Evolutionary conservation across 148 eudicot genomes (phyloP).

Genomic region (Camellia lanceoleosa): DNA sequence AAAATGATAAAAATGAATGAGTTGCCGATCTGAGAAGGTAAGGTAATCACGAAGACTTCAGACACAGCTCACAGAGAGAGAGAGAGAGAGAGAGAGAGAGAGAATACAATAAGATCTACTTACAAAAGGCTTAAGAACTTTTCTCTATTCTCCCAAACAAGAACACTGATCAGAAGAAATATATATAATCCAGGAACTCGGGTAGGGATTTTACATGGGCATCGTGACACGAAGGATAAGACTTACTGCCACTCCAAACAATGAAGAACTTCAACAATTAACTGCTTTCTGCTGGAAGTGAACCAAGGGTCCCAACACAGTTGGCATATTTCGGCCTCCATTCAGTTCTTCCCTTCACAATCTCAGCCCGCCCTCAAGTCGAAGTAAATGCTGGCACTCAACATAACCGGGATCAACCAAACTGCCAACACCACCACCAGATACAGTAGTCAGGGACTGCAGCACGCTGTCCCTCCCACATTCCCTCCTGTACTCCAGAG

Average conservation of each 20-base stretch:
- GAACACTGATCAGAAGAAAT: background rate
- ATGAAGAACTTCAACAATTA: constrained; percentile 11
- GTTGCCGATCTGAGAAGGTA: background rate
- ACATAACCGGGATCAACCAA: constrained; percentile 46
- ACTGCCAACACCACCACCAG: constrained; percentile 41
- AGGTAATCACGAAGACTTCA: too few relatives aligned
- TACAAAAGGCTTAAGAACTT: background rate
- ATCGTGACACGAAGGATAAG: background rate
- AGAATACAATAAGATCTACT: background rate
- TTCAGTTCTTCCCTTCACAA: constrained; percentile 70
- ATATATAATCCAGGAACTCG: constrained; percentile 19
- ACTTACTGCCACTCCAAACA: too few relatives aligned
- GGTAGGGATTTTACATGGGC: constrained; percentile 29
- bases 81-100: background rate
- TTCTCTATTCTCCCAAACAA: background rate
- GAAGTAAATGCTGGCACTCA: constrained; percentile 86
- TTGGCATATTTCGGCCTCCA: constrained; percentile 81
- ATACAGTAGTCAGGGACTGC: constrained; percentile 66
- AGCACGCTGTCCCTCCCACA: constrained; percentile 77
- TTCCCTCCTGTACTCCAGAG: constrained; percentile 87
- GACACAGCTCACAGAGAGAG: background rate
- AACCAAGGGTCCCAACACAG: constrained; percentile 35
- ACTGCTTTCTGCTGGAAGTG: constrained; percentile 34
- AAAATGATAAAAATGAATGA: background rate
- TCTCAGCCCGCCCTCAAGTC: constrained; percentile 80